phyloP scores from a whole-genome alignment of 2,329 filamentous ascomycete species.

The Xylariaceae sp. region DNA sequence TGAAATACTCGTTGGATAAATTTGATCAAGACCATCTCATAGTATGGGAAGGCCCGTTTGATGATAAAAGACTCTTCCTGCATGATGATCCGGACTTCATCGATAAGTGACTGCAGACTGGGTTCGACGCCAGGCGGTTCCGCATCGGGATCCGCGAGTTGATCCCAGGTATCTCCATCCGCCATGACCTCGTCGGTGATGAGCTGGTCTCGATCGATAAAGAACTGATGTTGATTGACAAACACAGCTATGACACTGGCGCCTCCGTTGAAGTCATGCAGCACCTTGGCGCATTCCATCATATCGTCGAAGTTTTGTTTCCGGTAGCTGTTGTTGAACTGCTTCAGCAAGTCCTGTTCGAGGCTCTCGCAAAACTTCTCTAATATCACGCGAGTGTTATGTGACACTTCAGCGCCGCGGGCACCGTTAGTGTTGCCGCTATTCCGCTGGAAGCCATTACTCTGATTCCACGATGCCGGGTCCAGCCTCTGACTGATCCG shows the following conservation, averaged over 20 bases:
- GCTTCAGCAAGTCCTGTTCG: slow-evolving; percentile 89
- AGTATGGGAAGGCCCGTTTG: slow-evolving; percentile 91
- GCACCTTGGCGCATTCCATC: slow-evolving; percentile 90
- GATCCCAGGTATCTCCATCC: slow-evolving; percentile 79
- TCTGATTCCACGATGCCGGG: slow-evolving; percentile 63
- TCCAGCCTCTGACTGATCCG: slow-evolving; percentile 91
- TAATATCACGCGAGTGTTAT: slow-evolving; percentile 79
- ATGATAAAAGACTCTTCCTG: slow-evolving; percentile 97
- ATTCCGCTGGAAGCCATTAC: slow-evolving; percentile 49
- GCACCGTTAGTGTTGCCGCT: slow-evolving; percentile 47
- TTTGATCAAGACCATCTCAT: slow-evolving; percentile 86
- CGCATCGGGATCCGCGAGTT: slow-evolving; percentile 86
- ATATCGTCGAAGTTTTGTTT: slow-evolving; percentile 96
- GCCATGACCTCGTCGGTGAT: slow-evolving; percentile 77
- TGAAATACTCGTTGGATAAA: slow-evolving; percentile 96
- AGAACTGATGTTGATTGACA: slow-evolving; percentile 98
- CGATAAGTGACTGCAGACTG: slow-evolving; percentile 83
- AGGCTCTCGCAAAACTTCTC: slow-evolving; percentile 95
- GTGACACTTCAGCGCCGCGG: slow-evolving; percentile 39
- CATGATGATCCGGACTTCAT: slow-evolving; percentile 92
- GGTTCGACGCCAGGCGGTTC: slow-evolving; percentile 89
- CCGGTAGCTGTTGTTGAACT: slow-evolving; percentile 96
- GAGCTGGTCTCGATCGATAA: slow-evolving; percentile 91
- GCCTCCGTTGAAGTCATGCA: slow-evolving; percentile 94
- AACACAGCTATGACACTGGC: slow-evolving; percentile 93